Percentiles rank a stretch among this genome's conserved stretches.
Evolutionary conservation across 208 protist genomes (phyloP).

Genomic region (Porcisia deanei): DNA sequence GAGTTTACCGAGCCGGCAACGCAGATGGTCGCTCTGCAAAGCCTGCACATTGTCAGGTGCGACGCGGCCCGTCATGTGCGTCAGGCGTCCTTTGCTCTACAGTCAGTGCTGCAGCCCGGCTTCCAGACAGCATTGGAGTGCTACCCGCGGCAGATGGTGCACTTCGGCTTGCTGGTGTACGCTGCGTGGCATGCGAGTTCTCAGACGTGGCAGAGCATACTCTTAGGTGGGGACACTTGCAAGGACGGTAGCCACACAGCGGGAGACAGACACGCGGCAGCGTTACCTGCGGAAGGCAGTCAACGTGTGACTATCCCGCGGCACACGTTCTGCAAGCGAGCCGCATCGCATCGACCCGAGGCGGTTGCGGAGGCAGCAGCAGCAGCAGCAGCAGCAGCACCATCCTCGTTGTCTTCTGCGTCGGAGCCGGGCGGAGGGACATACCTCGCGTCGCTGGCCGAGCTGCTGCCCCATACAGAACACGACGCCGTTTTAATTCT

Average conservation of each 20-base stretch:
- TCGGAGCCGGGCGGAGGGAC: not conserved
- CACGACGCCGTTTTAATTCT: constrained; percentile 64
- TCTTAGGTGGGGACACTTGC: not conserved
- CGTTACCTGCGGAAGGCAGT: not conserved
- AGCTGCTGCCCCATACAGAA: constrained; percentile 21
- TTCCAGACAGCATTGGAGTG: constrained; percentile 49
- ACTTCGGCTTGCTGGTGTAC: constrained; percentile 64
- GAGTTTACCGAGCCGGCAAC: not conserved
- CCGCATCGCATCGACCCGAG: not conserved
- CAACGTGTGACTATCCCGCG: not conserved
- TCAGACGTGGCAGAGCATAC: not conserved
- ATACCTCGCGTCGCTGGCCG: not conserved
- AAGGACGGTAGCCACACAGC: not conserved
- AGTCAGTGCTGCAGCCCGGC: constrained; percentile 63
- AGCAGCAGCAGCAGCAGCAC: too few relatives aligned
- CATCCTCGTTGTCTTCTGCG: not conserved
- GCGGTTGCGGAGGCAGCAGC: too few relatives aligned
- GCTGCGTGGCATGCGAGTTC: constrained; percentile 42
- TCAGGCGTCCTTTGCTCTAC: constrained; percentile 51
- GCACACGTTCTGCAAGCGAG: not conserved
- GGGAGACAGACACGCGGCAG: not conserved
- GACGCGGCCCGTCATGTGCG: constrained; percentile 24
- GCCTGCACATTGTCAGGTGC: constrained; percentile 55
- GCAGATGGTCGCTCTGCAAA: constrained; percentile 29
- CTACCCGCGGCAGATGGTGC: constrained; percentile 80